Conservation (phyloP, 306 rosid species). For the Quercus mongolica region DNA sequence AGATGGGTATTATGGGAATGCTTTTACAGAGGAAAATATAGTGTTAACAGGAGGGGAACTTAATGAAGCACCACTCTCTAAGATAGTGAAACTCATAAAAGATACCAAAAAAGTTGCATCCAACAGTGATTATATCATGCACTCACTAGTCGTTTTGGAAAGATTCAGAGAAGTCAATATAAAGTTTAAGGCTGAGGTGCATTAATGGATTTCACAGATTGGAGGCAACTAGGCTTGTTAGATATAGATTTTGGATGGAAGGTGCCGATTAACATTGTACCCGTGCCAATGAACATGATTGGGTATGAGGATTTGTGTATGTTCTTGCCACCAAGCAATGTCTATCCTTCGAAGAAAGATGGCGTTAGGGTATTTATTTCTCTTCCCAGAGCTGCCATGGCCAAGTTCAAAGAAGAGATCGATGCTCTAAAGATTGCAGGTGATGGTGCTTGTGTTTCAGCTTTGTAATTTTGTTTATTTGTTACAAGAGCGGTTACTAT, state of each 20-base stretch:
- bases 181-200: slow-evolving; percentile 32
- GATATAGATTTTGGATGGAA: slow-evolving; percentile 52
- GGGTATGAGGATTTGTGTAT: slow-evolving; percentile 43
- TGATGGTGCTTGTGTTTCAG: not conserved
- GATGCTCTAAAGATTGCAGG: slow-evolving; percentile 23
- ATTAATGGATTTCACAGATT: slow-evolving; percentile 41
- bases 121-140: slow-evolving; percentile 23
- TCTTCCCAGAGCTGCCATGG: slow-evolving; percentile 48
- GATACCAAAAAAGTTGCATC: slow-evolving; percentile 29
- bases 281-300: slow-evolving; percentile 45
- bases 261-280: slow-evolving; percentile 33
- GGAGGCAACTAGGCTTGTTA: slow-evolving; percentile 47
- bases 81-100: slow-evolving; percentile 44
- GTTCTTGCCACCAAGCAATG: slow-evolving; percentile 45
- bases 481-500: too few relatives aligned
- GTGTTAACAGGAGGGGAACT: slow-evolving; percentile 44
- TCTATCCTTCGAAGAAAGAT: slow-evolving; percentile 45
- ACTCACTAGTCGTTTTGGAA: slow-evolving; percentile 31
- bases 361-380: slow-evolving; percentile 47
- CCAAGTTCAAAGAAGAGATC: slow-evolving; percentile 46
- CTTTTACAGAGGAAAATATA: slow-evolving; percentile 28
- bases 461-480: too few relatives aligned
- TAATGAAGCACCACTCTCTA: slow-evolving; percentile 34
- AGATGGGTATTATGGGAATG: slow-evolving; percentile 5
- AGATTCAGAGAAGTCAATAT: slow-evolving; percentile 9